phyloP scores from a whole-genome alignment of 495 filamentous ascomycete genomes.

The Chaetomium fimeti region DNA sequence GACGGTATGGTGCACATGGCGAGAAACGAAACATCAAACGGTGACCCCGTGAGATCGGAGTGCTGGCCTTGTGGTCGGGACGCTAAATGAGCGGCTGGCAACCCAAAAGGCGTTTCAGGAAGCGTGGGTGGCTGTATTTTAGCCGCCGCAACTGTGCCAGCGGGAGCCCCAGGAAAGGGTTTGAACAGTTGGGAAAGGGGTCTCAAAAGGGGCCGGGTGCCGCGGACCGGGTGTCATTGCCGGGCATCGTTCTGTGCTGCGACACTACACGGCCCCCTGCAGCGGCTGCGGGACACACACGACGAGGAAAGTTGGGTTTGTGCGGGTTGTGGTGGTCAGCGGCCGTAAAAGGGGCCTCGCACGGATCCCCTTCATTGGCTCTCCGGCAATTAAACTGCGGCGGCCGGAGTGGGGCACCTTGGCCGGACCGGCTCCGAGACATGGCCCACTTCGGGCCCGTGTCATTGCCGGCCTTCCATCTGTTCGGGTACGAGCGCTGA shows the following conservation, averaged over 20 bases:
- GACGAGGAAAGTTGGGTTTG: constrained; percentile 5
- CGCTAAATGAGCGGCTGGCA: not conserved
- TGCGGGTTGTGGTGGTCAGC: constrained; percentile 11
- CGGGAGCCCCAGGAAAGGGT: constrained; percentile 1
- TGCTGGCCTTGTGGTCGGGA: not conserved
- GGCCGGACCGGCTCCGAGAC: constrained; percentile 22
- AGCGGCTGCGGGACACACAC: constrained; percentile 14
- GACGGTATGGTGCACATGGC: not conserved
- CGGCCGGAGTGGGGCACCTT: constrained; percentile 19
- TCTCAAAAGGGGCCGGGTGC: not conserved
- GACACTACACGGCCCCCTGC: constrained; percentile 9
- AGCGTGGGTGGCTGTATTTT: not conserved
- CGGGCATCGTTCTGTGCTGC: not conserved
- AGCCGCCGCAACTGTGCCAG: constrained; percentile 11
- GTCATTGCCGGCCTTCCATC: not conserved
- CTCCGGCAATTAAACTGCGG: not conserved
- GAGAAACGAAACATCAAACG: constrained; percentile 18
- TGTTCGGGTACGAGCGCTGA: not conserved
- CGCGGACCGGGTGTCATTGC: not conserved
- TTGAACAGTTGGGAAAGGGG: not conserved
- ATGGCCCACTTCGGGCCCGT: constrained; percentile 12
- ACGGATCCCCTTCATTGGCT: constrained; percentile 16
- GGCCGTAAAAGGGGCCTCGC: not conserved
- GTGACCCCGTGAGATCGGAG: not conserved
- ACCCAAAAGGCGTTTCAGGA: not conserved